Conservation (phyloP, 148 eudicot species). For the Beta vulgaris region DNA sequence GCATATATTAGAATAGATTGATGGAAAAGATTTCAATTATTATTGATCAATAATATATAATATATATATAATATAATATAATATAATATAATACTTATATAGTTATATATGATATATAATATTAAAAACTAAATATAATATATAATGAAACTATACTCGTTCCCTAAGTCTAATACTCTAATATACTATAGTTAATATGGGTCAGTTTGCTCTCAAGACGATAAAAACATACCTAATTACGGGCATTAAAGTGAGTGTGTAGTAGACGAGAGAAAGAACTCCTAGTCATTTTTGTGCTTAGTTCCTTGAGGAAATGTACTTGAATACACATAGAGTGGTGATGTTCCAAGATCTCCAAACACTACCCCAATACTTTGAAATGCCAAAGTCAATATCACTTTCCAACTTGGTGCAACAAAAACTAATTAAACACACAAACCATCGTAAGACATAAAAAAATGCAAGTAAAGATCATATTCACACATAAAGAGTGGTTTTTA, state of each 20-base stretch:
- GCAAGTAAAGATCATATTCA: too few relatives aligned
- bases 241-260: constrained; percentile 46
- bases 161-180: too few relatives aligned
- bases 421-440: not conserved
- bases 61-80: too few relatives aligned
- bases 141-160: too few relatives aligned
- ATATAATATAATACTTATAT: not conserved
- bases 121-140: too few relatives aligned
- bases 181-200: too few relatives aligned
- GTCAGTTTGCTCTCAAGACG: constrained; percentile 40
- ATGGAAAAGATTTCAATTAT: too few relatives aligned
- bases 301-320: constrained; percentile 37
- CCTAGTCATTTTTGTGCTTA: constrained; percentile 38
- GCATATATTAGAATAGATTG: too few relatives aligned
- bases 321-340: constrained; percentile 41
- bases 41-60: too few relatives aligned
- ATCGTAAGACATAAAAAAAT: too few relatives aligned
- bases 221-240: constrained; percentile 45
- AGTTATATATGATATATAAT: too few relatives aligned
- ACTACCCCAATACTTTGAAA: constrained; percentile 47
- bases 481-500: too few relatives aligned
- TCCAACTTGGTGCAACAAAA: constrained; percentile 23
- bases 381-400: constrained; percentile 31
- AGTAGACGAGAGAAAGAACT: constrained; percentile 39
- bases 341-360: constrained; percentile 46